Evolutionary conservation across 2,329 filamentous ascomycete genomes (phyloP).

Genomic region (Ascochyta fabae): DNA sequence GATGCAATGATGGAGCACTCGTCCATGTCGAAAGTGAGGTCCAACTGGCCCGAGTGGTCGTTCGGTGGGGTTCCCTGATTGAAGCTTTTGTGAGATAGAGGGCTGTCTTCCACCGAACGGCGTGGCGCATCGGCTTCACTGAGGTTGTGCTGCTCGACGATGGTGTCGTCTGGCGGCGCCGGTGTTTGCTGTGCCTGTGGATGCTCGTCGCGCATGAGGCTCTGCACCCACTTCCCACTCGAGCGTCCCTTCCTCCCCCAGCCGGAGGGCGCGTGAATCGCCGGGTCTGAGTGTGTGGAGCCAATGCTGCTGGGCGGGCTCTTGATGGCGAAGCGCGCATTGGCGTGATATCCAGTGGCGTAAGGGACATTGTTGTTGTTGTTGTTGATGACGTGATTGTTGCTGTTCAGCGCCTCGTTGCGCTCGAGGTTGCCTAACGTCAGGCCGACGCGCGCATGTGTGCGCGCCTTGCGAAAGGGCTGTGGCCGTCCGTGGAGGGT

Average conservation of each 20-base stretch:
- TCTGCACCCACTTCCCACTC: constrained; percentile 52
- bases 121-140: constrained; percentile 45
- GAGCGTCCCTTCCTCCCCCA: constrained; percentile 57
- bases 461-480: constrained; percentile 54
- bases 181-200: constrained; percentile 4
- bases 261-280: constrained; percentile 52
- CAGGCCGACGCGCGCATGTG: constrained; percentile 48
- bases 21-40: constrained; percentile 54
- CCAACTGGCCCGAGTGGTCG: constrained; percentile 37
- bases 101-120: constrained; percentile 53
- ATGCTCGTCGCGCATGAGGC: constrained; percentile 42
- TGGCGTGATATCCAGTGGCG: background rate
- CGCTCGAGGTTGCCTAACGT: constrained; percentile 54
- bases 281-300: constrained; percentile 49
- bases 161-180: constrained; percentile 18
- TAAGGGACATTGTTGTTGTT: background rate
- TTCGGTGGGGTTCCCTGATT: constrained; percentile 34
- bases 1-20: constrained; percentile 56
- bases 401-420: constrained; percentile 33
- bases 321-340: constrained; percentile 26
- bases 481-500: constrained; percentile 42
- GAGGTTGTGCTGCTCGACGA: constrained; percentile 25
- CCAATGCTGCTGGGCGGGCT: constrained; percentile 48
- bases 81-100: constrained; percentile 47
- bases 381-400: background rate